Percentiles rank a stretch among this genome's conserved stretches.
These are phyloP conservation scores for Pseudogymnoascus sp. DNA, from an alignment of 2,329 filamentous ascomycete species.

Conservation along the genomic window DNA sequence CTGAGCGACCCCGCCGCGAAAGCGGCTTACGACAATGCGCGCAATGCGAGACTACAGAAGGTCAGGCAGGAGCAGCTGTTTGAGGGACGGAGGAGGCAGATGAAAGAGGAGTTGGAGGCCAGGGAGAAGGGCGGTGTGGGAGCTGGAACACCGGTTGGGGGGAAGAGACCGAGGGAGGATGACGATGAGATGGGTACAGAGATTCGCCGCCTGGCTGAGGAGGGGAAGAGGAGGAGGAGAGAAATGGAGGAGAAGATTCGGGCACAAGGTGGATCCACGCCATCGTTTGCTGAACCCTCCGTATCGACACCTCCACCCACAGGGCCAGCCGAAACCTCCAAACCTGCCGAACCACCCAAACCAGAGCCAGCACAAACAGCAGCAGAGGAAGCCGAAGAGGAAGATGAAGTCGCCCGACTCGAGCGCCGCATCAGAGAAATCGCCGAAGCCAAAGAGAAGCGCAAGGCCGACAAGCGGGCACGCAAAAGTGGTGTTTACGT, in stretches of 20 bases:
- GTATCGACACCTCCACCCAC: slow-evolving; percentile 17
- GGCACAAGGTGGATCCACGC: slow-evolving; percentile 17
- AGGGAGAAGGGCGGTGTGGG: slow-evolving; percentile 52
- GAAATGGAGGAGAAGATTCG: slow-evolving; percentile 38
- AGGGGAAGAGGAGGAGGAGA: slow-evolving; percentile 42
- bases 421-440: slow-evolving; percentile 37
- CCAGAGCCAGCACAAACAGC: slow-evolving; percentile 8
- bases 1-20: slow-evolving; percentile 64
- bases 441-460: slow-evolving; percentile 32
- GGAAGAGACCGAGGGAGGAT: slow-evolving; percentile 50
- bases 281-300: slow-evolving; percentile 8
- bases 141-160: slow-evolving; percentile 41
- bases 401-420: slow-evolving; percentile 37
- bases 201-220: slow-evolving; percentile 44
- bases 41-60: slow-evolving; percentile 62
- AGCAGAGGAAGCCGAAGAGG: slow-evolving; percentile 26
- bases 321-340: slow-evolving; percentile 15
- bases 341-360: slow-evolving; percentile 10
- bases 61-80: slow-evolving; percentile 65
- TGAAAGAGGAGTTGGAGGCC: slow-evolving; percentile 81
- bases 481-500: slow-evolving; percentile 31
- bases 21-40: slow-evolving; percentile 68
- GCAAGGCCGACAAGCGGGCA: slow-evolving; percentile 32
- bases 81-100: slow-evolving; percentile 61
- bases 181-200: slow-evolving; percentile 42